Conservation (phyloP, 768 basidiomycete genomes). For the Cytidiella melzeri region DNA sequence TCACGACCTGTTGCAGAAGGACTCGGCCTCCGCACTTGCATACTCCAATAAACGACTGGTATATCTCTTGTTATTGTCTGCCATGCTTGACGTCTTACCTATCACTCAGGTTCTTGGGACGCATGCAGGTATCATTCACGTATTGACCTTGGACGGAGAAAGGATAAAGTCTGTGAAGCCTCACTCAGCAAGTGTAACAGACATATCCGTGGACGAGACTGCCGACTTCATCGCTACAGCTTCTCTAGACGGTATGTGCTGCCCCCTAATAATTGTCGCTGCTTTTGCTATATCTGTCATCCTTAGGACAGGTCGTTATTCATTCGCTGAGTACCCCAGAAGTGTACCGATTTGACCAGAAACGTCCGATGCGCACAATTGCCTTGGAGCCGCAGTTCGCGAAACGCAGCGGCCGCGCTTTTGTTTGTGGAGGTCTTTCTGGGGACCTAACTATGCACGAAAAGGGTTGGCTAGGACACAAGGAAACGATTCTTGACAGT, state of each 20-base stretch:
- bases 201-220: slow-evolving; percentile 77
- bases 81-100: background rate
- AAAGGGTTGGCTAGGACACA: slow-evolving; percentile 96
- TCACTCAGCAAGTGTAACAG: slow-evolving; percentile 81
- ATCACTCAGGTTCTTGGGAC: slow-evolving; percentile 76
- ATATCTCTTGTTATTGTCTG: background rate
- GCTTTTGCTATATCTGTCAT: too few relatives aligned
- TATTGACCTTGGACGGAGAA: slow-evolving; percentile 72
- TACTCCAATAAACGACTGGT: slow-evolving; percentile 74
- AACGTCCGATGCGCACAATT: slow-evolving; percentile 85
- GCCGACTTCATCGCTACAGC: slow-evolving; percentile 90
- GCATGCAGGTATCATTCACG: slow-evolving; percentile 87
- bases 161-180: slow-evolving; percentile 87
- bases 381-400: slow-evolving; percentile 89
- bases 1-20: slow-evolving; percentile 78
- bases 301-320: slow-evolving; percentile 82
- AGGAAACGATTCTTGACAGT: slow-evolving; percentile 73
- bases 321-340: slow-evolving; percentile 76
- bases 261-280: background rate
- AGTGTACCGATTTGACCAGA: slow-evolving; percentile 82
- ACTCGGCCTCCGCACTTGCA: slow-evolving; percentile 79
- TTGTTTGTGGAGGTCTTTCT: slow-evolving; percentile 90
- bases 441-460: slow-evolving; percentile 84
- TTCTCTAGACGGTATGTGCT: slow-evolving; percentile 95
- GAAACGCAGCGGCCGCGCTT: slow-evolving; percentile 66